Base-by-base conservation (phyloP, 345 rosid species). In the Pistacia vera region DNA sequence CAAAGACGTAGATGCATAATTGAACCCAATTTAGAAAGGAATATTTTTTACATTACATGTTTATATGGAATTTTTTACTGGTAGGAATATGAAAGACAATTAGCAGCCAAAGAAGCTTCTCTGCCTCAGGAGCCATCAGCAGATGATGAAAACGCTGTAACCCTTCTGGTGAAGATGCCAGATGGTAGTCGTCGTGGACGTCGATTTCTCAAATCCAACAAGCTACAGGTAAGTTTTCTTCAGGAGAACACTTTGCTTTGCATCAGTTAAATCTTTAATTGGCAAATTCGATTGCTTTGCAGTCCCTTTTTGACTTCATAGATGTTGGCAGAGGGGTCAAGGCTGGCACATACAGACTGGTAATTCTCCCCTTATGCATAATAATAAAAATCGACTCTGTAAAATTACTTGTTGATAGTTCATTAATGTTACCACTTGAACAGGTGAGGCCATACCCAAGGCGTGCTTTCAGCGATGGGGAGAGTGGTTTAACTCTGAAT, bases 401-500 rank as follows among this genome's bases (percentile, higher is more conserved):
- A 30, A 30, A 30, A 30, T 30, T 30, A 30, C 33, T 30, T 30
- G 33, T 30, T 2, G 33, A 30, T 30, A 0, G 33, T 30, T 30
- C 33, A 58, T 58, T 52, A 58, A 65, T 9, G 14, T 75, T 30
- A 41, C 60, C 71, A 38, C 68, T 55, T 68, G 77, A 69, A 85
- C 91, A 97, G 99, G 99, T 97, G 90, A 89, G 98, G 85, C 99
- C 99, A 57, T 97, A 88, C 80, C 97, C 98, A 0, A 87, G 98
- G 90, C 93, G 90, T n/a, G 93, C 97, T 48, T 96, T 94, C 85
- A 85, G 91, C 10, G 91, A 88, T 52, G 98, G 88, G 55, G 98
- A 97, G 83, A 79, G 90, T 63, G 74, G 76, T 48, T 76, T 88
- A 70, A 84, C 96, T 3, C 83, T 97, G 79, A 91, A 75, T 14